Conservation (phyloP, 2,329 filamentous ascomycete species). For the Monilinia polystroma region DNA sequence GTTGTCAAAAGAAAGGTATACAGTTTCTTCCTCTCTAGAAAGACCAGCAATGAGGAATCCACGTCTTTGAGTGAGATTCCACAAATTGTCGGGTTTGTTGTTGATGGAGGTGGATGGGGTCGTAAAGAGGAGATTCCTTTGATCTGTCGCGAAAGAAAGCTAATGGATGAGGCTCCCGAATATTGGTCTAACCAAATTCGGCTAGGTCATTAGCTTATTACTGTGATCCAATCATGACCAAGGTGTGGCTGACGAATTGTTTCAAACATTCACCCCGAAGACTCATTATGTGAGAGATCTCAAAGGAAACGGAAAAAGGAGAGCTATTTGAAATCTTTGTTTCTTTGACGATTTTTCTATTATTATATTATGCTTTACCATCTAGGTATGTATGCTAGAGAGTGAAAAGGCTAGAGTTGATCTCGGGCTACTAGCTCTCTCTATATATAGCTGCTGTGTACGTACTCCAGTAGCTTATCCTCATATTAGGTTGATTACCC, state of each 20-base stretch:
- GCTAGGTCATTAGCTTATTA: not conserved
- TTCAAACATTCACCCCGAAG: constrained; percentile 6
- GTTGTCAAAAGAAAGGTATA: constrained; percentile 34
- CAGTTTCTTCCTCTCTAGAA: constrained; percentile 39
- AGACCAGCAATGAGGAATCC: constrained; percentile 39
- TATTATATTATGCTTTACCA: not conserved
- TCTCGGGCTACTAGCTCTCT: too few species aligned
- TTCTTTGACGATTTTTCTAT: not conserved
- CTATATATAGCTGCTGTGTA: too few species aligned
- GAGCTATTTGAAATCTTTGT: not conserved
- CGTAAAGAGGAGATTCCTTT: constrained; percentile 21
- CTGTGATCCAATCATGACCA: constrained; percentile 16
- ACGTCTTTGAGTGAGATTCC: constrained; percentile 41
- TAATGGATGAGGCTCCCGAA: constrained; percentile 19
- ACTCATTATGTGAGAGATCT: not conserved
- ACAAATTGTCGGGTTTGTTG: constrained; percentile 25
- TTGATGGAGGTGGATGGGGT: constrained; percentile 27
- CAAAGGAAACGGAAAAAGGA: not conserved
- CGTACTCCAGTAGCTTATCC: too few species aligned
- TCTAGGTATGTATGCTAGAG: not conserved
- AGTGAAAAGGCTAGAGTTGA: too few species aligned
- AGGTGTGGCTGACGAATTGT: constrained; percentile 17
- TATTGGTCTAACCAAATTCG: constrained; percentile 4
- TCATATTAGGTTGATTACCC: too few species aligned
- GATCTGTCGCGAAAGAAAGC: constrained; percentile 24